Evolutionary conservation across 768 basidiomycete species (phyloP).

Genomic region (Lyophyllum atratum): DNA sequence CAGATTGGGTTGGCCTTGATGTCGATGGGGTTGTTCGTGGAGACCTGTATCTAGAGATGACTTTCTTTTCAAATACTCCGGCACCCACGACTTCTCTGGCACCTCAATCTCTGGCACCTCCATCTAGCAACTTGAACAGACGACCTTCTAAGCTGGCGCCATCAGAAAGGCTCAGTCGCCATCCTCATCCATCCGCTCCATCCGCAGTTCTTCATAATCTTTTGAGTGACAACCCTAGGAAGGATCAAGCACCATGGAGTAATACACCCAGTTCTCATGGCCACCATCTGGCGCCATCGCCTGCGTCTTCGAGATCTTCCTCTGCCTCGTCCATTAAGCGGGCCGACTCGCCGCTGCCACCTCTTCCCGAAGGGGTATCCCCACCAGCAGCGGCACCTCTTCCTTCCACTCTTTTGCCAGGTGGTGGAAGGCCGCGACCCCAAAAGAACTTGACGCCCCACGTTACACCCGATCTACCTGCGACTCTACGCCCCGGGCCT

Average conservation of each 20-base stretch:
- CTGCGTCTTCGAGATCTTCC: slow-evolving; percentile 19
- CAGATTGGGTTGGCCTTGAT: slow-evolving; percentile 38
- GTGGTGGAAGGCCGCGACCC: slow-evolving; percentile 16
- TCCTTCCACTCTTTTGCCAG: slow-evolving; percentile 20
- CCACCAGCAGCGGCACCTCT: slow-evolving; percentile 14
- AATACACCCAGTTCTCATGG: background rate
- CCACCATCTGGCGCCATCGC: slow-evolving; percentile 19
- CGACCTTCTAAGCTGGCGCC: slow-evolving; percentile 56
- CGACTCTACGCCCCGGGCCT: slow-evolving; percentile 41
- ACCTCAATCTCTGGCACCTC: slow-evolving; percentile 28
- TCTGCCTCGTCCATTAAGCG: slow-evolving; percentile 23
- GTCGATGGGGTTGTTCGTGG: slow-evolving; percentile 65
- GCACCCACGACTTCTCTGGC: slow-evolving; percentile 38
- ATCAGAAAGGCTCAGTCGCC: slow-evolving; percentile 52
- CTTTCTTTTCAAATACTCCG: slow-evolving; percentile 78
- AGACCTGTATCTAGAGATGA: slow-evolving; percentile 91
- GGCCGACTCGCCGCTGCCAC: slow-evolving; percentile 38
- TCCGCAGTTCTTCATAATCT: slow-evolving; percentile 16
- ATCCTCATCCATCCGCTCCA: slow-evolving; percentile 26
- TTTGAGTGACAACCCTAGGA: slow-evolving; percentile 5
- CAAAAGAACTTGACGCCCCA: slow-evolving; percentile 15
- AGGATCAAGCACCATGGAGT: slow-evolving; percentile 1
- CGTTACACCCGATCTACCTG: slow-evolving; percentile 31
- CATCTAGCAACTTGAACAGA: slow-evolving; percentile 35
- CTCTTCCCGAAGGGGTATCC: slow-evolving; percentile 33